Conservation (phyloP, 2,329 filamentous ascomycete genomes). For the Botrytis hyacinthi region DNA sequence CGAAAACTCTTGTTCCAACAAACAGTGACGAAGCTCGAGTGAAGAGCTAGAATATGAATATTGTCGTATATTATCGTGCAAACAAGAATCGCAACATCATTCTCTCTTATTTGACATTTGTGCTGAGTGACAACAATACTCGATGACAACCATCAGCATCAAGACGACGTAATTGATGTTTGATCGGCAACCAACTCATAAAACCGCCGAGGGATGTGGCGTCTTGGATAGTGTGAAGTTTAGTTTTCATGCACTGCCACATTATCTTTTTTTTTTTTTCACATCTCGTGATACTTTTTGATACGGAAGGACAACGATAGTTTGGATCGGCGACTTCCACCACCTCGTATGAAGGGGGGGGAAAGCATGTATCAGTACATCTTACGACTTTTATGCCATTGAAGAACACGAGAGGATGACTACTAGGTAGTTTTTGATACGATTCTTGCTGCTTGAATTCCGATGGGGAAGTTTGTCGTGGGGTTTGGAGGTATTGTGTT, state of each 20-base stretch:
- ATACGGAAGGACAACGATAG: neutral
- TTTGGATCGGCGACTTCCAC: constrained; percentile 12
- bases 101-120: neutral
- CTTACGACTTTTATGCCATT: constrained; percentile 18
- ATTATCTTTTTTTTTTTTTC: constrained; percentile 22
- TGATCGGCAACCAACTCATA: neutral
- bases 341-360: neutral
- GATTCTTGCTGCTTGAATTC: neutral
- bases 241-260: constrained; percentile 16
- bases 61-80: neutral
- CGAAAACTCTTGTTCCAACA: neutral
- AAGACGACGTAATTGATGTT: neutral
- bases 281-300: constrained; percentile 28
- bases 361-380: constrained; percentile 4
- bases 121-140: neutral
- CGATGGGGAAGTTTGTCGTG: neutral
- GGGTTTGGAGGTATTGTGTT: neutral
- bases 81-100: neutral
- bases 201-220: neutral
- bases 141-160: neutral
- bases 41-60: neutral
- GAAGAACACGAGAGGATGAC: constrained; percentile 5
- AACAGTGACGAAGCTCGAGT: neutral
- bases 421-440: neutral
- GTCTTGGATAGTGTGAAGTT: neutral